Base-by-base conservation (phyloP, 108 stramenopile species). In the Fragilariopsis cylindrus region DNA sequence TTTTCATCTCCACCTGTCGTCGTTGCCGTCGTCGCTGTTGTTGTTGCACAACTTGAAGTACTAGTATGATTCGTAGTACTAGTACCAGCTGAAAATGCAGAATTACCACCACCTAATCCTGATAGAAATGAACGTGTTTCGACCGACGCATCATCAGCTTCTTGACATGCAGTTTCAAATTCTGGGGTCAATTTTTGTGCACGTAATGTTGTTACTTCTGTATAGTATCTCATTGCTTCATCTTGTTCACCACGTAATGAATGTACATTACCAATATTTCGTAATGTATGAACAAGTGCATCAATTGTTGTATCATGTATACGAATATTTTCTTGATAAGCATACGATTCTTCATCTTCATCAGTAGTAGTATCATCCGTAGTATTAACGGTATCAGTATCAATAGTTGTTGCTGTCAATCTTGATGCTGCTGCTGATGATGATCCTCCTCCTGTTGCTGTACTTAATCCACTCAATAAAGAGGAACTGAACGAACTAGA, bases 191-290 rank as follows among this genome's bases (percentile, higher is more conserved):
- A 1, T 60, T 85, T 85, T 30, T 70, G 81, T n/a, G 91, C 88
- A 76, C 86, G 80, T 7, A 92, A 75, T 54, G 76, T 88, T 11
- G 89, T 85, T 42, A 90, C 88, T 77, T 93, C 92, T 9, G 87
- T 79, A 65, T 84, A 93, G 56, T 90, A 90, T 69, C 87, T 52
- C 85, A 90, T 90, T 16, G 92, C 92, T 60, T 85, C 86, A 57
- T 81, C 84, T 30, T 93, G 88, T 70, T 93, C 89, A 5, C 88
- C 88, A 8, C 92, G 78, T 5, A 93, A 74, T 15, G 89, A 93
- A 65, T 93, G 90, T 18, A 93, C 92, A 55, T 89, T 90, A 11
- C 92, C 92, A 66, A 93, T 83, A 68, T 86, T 93, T 44, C 85
- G 75, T 43, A 93, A 71, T 8, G 89, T 90, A 13, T 72, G 70